Evolutionary conservation across 2,329 filamentous ascomycete genomes (phyloP).

Genomic region (Phialophora expanda): DNA sequence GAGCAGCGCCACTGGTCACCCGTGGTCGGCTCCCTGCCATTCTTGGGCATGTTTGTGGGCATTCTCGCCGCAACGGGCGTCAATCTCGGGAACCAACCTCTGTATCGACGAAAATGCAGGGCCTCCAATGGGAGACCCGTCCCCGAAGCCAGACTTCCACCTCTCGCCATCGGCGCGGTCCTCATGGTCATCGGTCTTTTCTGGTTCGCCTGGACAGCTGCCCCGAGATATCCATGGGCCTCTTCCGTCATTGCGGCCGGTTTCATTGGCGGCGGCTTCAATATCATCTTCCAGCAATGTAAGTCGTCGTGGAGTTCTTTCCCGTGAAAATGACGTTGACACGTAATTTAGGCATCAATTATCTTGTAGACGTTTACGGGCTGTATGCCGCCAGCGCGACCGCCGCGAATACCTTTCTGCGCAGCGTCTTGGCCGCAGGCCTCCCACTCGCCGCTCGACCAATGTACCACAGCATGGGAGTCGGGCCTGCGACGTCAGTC

Average conservation of each 20-base stretch:
- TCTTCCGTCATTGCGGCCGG: constrained; percentile 44
- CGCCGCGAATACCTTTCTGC: constrained; percentile 52
- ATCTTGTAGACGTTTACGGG: constrained; percentile 50
- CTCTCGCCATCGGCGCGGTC: constrained; percentile 53
- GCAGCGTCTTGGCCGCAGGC: constrained; percentile 47
- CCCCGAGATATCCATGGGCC: constrained; percentile 44
- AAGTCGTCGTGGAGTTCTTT: constrained; percentile 3
- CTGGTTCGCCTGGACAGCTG: constrained; percentile 52
- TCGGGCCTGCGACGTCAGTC: constrained; percentile 51
- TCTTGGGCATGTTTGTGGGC: constrained; percentile 54
- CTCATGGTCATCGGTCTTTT: constrained; percentile 53
- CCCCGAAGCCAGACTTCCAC: constrained; percentile 51
- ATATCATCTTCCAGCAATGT: constrained; percentile 41
- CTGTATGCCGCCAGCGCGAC: constrained; percentile 52
- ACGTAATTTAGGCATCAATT: constrained; percentile 50
- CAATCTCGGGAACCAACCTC: constrained; percentile 51
- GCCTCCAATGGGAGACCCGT: constrained; percentile 44
- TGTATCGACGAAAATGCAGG: constrained; percentile 43
- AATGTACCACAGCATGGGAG: constrained; percentile 50
- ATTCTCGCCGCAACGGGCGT: constrained; percentile 50
- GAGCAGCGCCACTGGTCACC: constrained; percentile 48
- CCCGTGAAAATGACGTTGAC: constrained; percentile 4
- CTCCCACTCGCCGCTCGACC: constrained; percentile 48
- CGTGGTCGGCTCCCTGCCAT: constrained; percentile 53
- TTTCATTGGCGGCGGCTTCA: constrained; percentile 53